These are phyloP conservation scores for Paxillus rubicundulus DNA, from an alignment of 768 basidiomycete genomes.

Conservation along the genomic window DNA sequence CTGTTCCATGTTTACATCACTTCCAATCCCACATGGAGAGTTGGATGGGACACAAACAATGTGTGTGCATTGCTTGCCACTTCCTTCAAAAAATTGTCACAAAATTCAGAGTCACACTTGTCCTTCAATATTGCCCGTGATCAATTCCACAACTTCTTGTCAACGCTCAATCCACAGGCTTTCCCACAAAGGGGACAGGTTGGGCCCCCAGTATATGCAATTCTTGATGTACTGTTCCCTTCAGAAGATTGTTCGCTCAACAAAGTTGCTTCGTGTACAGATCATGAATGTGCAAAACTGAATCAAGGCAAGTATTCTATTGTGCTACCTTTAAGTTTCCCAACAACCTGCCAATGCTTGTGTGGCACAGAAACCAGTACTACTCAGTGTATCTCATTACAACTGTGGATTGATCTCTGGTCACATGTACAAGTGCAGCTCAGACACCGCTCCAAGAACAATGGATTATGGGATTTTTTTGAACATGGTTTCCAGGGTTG, in stretches of 20 bases:
- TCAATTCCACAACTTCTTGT: neutral
- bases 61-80: neutral
- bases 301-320: no score
- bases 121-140: neutral
- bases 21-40: neutral
- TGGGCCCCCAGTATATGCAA: neutral
- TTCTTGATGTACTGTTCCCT: no score
- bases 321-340: no score
- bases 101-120: neutral
- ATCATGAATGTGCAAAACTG: no score
- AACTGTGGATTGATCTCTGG: no score
- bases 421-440: no score
- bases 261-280: neutral
- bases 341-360: no score
- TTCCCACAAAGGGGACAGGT: neutral
- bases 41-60: neutral
- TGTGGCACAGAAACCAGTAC: no score
- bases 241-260: neutral
- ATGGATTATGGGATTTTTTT: no score
- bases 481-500: no score
- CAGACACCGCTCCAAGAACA: no score
- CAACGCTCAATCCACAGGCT: neutral
- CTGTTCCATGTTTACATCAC: slow-evolving; percentile 5
- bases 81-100: neutral
- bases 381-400: no score